phyloP scores from a whole-genome alignment of 2,329 filamentous ascomycete species.

The Phaeophleospora eucalypticola region DNA sequence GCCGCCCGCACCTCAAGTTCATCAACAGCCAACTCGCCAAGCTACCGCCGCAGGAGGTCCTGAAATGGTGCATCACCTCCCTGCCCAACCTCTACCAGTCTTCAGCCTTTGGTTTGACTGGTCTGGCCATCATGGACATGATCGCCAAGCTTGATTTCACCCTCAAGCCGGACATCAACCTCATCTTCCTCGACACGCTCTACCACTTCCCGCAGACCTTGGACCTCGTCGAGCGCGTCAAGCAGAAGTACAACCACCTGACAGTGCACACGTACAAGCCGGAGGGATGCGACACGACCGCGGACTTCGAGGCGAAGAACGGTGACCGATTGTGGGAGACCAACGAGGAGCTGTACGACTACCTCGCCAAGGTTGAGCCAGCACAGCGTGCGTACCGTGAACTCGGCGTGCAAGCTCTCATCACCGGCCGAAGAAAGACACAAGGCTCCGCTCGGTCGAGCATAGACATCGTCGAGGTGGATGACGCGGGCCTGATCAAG shows the following conservation, averaged over 20 bases:
- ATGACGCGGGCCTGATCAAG: constrained; percentile 89
- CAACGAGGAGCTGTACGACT: constrained; percentile 89
- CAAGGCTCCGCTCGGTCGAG: constrained; percentile 90
- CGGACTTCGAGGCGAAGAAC: constrained; percentile 77
- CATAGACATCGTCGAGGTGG: constrained; percentile 86
- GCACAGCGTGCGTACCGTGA: constrained; percentile 86
- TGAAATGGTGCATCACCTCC: constrained; percentile 86
- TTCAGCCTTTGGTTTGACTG: constrained; percentile 50
- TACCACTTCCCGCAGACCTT: constrained; percentile 51
- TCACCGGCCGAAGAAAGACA: constrained; percentile 86
- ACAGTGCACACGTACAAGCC: constrained; percentile 89
- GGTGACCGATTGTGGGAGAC: constrained; percentile 80
- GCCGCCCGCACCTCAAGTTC: constrained; percentile 80
- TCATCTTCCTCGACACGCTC: constrained; percentile 54
- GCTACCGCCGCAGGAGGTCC: constrained; percentile 83
- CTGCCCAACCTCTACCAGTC: constrained; percentile 63
- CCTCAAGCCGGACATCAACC: constrained; percentile 52
- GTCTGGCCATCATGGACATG: constrained; percentile 57
- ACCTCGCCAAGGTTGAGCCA: constrained; percentile 94
- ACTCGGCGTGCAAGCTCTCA: constrained; percentile 79
- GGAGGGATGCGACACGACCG: constrained; percentile 64
- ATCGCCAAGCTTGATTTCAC: constrained; percentile 66
- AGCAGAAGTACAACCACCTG: constrained; percentile 70
- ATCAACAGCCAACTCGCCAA: constrained; percentile 85
- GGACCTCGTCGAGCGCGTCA: constrained; percentile 60